phyloP scores from a whole-genome alignment of 2,329 filamentous ascomycete species.

The Neofusicoccum cordaticola region DNA sequence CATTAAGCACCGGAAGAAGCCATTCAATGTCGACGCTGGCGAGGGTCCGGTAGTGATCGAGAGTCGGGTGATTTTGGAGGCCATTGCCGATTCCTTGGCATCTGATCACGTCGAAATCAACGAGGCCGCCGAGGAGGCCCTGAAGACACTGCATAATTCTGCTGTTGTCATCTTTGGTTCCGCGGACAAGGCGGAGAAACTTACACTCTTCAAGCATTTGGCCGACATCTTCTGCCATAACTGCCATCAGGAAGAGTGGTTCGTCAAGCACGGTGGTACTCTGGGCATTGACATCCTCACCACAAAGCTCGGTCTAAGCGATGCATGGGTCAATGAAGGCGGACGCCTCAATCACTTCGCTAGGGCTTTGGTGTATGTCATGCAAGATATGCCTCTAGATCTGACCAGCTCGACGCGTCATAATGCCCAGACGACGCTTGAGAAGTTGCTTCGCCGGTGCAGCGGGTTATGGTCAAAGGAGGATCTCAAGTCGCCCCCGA shows the following conservation, averaged over 20 bases:
- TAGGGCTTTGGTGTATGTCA: constrained; percentile 89
- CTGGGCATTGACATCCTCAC: constrained; percentile 85
- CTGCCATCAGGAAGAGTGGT: constrained; percentile 98
- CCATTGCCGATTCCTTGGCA: constrained; percentile 83
- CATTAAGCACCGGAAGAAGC: constrained; percentile 69
- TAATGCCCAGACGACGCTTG: constrained; percentile 78
- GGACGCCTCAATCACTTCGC: constrained; percentile 80
- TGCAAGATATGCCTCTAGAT: constrained; percentile 96
- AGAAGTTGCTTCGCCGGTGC: constrained; percentile 73
- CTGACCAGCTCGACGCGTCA: constrained; percentile 84
- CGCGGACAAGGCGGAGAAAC: constrained; percentile 65
- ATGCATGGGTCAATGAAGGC: constrained; percentile 70
- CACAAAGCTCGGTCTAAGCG: constrained; percentile 79
- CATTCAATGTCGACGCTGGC: constrained; percentile 80
- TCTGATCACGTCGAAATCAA: constrained; percentile 79
- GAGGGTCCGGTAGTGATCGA: constrained; percentile 87
- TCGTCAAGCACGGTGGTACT: constrained; percentile 90
- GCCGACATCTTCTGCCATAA: constrained; percentile 85
- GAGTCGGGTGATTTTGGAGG: constrained; percentile 81
- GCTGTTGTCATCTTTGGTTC: constrained; percentile 77
- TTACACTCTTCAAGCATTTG: constrained; percentile 82
- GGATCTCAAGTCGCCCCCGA: constrained; percentile 62
- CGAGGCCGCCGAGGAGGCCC: constrained; percentile 75
- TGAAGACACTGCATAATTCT: constrained; percentile 74
- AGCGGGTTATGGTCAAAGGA: constrained; percentile 78